Percentiles rank a stretch among this genome's conserved stretches.
These are phyloP conservation scores for Musa itinerans DNA, from an alignment of 176 grass and related monocot genomes.

Conservation along the genomic window DNA sequence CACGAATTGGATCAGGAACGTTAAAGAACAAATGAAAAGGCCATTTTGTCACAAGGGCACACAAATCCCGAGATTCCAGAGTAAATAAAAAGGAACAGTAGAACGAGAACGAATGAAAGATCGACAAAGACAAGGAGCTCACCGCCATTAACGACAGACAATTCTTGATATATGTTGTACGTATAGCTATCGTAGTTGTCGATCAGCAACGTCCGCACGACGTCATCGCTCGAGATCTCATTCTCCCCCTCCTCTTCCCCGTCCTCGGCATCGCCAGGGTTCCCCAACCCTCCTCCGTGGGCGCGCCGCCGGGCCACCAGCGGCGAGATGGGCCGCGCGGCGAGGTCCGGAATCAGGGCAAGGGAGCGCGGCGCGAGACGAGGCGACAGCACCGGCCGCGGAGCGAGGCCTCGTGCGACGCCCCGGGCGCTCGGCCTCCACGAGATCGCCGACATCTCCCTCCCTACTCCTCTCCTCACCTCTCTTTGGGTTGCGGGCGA, in stretches of 20 bases:
- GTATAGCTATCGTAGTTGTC: constrained; percentile 99
- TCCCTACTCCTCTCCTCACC: not conserved
- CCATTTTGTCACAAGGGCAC: not conserved
- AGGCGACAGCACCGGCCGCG: not conserved
- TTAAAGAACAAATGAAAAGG: not conserved
- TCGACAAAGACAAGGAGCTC: constrained; percentile 11
- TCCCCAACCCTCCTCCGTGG: not conserved
- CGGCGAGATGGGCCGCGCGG: not conserved
- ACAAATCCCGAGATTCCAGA: no score
- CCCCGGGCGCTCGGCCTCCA: not conserved
- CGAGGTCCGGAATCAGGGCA: not conserved
- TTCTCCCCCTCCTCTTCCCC: constrained; percentile 9
- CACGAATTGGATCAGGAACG: not conserved
- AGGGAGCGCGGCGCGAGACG: not conserved
- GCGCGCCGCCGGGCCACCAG: not conserved
- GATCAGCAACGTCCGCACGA: constrained; percentile 76
- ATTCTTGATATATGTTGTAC: constrained; percentile 94
- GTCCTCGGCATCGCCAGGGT: not conserved
- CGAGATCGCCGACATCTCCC: not conserved
- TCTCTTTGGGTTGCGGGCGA: no score
- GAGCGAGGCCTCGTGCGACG: not conserved
- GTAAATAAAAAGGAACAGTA: no score
- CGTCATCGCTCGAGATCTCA: constrained; percentile 13
- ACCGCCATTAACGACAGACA: constrained; percentile 87
- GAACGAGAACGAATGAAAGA: not conserved